A percentile compares a stretch with the other conserved stretches of the same genome.
Conservation (phyloP, 805 yeast species). For the Ogataea degrootiae region DNA sequence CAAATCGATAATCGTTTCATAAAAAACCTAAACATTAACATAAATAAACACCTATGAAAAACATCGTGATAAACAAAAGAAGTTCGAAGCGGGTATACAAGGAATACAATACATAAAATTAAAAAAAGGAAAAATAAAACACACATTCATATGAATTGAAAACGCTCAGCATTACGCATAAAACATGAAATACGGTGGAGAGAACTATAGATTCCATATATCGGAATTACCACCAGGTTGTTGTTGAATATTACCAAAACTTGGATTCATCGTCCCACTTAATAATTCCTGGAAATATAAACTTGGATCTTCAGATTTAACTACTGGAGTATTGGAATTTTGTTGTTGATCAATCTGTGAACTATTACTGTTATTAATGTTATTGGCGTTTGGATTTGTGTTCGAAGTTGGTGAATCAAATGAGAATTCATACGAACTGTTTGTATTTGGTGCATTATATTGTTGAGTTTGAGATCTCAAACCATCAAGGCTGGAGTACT, state of each 20-base stretch:
- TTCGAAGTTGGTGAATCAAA: constrained; percentile 7
- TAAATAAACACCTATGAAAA: background rate
- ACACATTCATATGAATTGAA: background rate
- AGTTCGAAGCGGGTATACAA: background rate
- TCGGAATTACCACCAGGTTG: background rate
- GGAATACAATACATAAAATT: background rate
- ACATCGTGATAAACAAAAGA: background rate
- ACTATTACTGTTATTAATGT: constrained; percentile 1
- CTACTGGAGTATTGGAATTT: constrained; percentile 6
- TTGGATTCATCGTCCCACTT: constrained; percentile 2
- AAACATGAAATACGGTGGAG: background rate
- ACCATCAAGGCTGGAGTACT: too few species aligned
- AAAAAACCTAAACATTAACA: too few species aligned
- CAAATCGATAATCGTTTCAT: too few species aligned
- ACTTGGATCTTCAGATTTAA: constrained; percentile 11
- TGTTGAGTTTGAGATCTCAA: background rate
- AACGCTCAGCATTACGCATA: background rate
- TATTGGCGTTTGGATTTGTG: background rate
- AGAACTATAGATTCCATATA: constrained; percentile 1
- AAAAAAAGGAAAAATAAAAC: background rate
- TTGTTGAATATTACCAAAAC: background rate
- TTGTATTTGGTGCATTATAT: constrained; percentile 1
- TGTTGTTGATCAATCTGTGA: constrained; percentile 3
- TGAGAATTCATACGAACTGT: constrained; percentile 11
- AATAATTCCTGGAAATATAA: constrained; percentile 13